A percentile compares a stretch with the other conserved stretches of the same genome.
phyloP scores from a whole-genome alignment of 495 filamentous ascomycete genomes.

The Stereocaulon alpinum region DNA sequence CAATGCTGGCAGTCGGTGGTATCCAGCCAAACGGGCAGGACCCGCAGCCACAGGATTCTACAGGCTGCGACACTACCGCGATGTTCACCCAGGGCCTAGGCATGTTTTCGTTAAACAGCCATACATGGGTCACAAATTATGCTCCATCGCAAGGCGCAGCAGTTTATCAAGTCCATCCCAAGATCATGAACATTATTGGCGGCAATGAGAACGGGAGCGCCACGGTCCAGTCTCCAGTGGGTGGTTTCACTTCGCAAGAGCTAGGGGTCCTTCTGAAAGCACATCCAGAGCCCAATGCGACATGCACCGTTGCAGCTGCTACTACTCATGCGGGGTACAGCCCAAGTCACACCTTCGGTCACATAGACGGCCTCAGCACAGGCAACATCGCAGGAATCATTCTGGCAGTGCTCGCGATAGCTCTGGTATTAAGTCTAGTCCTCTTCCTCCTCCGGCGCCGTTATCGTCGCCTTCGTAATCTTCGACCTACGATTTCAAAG shows the following conservation, averaged over 20 bases:
- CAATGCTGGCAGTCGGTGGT: constrained; percentile 17
- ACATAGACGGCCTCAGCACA: neutral
- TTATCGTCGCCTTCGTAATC: neutral
- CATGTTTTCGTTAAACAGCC: constrained; percentile 16
- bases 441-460: constrained; percentile 4
- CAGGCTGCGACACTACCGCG: constrained; percentile 11
- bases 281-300: neutral
- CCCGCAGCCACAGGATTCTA: constrained; percentile 5
- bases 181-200: constrained; percentile 13
- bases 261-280: constrained; percentile 6
- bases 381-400: constrained; percentile 9
- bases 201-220: constrained; percentile 14
- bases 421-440: neutral
- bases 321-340: neutral
- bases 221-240: constrained; percentile 10
- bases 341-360: neutral
- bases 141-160: constrained; percentile 5
- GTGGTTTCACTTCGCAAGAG: constrained; percentile 8
- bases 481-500: constrained; percentile 7
- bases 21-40: constrained; percentile 6
- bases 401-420: neutral
- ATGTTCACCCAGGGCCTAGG: constrained; percentile 15
- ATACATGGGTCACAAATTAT: constrained; percentile 13
- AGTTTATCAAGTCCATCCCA: constrained; percentile 11
- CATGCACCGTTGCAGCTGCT: neutral